phyloP scores from a whole-genome alignment of 257 asterid genomes.

The Verbena officinalis region DNA sequence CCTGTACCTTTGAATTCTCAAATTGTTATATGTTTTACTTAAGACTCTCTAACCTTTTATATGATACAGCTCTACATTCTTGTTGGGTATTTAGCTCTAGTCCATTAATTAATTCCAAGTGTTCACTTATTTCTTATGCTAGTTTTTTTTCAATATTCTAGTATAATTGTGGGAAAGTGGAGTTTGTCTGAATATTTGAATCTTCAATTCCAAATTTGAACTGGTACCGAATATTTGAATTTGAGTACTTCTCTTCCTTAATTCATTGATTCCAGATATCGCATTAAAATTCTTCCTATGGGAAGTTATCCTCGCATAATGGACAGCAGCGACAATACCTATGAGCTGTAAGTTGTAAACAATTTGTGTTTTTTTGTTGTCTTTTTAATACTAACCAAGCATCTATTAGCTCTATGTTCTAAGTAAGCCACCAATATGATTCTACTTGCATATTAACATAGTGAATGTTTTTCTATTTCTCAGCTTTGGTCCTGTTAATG shows the following conservation, averaged over 20 bases:
- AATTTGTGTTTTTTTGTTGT: neutral
- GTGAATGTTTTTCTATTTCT: conserved; percentile 31
- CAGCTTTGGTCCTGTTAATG: conserved; percentile 98
- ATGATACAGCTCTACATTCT: neutral
- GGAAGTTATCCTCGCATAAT: conserved; percentile 98
- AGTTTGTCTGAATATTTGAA: neutral
- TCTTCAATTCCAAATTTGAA: conserved; percentile 20
- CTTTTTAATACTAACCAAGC: neutral
- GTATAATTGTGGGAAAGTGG: neutral
- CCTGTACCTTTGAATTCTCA: conserved; percentile 8
- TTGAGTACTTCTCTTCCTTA: conserved; percentile 39
- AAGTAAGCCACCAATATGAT: conserved; percentile 5
- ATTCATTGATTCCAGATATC: conserved; percentile 59
- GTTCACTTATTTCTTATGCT: neutral
- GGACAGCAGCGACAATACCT: conserved; percentile 84
- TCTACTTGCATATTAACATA: conserved; percentile 19
- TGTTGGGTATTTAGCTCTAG: conserved; percentile 4
- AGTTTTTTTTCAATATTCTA: conserved; percentile 9
- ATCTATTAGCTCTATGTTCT: conserved; percentile 14
- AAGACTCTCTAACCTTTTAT: conserved; percentile 8
- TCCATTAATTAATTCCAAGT: neutral
- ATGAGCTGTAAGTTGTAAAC: conserved; percentile 78
- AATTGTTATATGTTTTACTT: conserved; percentile 12
- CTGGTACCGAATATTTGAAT: conserved; percentile 8
- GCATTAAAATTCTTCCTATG: conserved; percentile 92